phyloP scores from a whole-genome alignment of 2,329 filamentous ascomycete genomes.

The Cytospora piceicola region DNA sequence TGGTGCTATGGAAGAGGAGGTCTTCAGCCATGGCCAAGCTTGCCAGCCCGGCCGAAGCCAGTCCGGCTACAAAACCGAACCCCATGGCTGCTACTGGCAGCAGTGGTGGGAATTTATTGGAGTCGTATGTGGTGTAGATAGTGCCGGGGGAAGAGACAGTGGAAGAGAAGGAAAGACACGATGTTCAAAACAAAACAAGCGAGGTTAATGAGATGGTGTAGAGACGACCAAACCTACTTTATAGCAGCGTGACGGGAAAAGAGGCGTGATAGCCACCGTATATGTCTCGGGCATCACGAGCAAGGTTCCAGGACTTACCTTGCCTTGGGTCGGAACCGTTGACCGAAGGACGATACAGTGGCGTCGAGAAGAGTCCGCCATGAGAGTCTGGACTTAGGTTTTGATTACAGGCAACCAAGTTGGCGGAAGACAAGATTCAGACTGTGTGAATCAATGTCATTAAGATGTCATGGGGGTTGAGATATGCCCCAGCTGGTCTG shows the following conservation, averaged over 20 bases:
- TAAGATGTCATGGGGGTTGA: constrained; percentile 8
- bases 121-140: not conserved
- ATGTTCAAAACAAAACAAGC: constrained; percentile 18
- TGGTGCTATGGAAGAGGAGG: constrained; percentile 35
- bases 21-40: constrained; percentile 31
- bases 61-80: constrained; percentile 20
- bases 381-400: constrained; percentile 19
- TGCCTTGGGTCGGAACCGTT: not conserved
- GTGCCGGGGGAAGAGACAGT: constrained; percentile 11
- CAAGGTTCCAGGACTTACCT: constrained; percentile 1
- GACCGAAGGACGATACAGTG: constrained; percentile 10
- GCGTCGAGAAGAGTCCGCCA: constrained; percentile 15
- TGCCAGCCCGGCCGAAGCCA: constrained; percentile 29
- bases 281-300: constrained; percentile 25
- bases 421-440: constrained; percentile 29
- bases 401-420: constrained; percentile 26
- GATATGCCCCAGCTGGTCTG: constrained; percentile 6
- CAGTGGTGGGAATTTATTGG: not conserved
- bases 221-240: constrained; percentile 26
- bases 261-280: constrained; percentile 7
- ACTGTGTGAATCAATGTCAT: constrained; percentile 24
- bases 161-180: constrained; percentile 27
- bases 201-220: constrained; percentile 4
- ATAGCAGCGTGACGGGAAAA: constrained; percentile 18
- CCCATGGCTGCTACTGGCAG: constrained; percentile 18